These are phyloP conservation scores for Boletus eberwhitei DNA, from an alignment of 768 basidiomycete species.

Conservation along the genomic window DNA sequence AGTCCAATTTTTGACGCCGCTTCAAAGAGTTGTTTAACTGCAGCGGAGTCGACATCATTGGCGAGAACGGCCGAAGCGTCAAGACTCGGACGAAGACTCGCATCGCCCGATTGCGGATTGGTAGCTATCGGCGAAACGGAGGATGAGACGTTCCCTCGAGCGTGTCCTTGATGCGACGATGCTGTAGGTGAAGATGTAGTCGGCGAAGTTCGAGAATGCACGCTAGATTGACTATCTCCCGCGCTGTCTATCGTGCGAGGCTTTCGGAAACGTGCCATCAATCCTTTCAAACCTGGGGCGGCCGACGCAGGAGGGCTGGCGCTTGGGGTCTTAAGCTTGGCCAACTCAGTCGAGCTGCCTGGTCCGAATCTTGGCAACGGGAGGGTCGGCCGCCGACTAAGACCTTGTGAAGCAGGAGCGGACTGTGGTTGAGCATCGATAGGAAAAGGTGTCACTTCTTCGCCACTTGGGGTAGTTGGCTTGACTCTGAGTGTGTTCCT, in stretches of 20 bases:
- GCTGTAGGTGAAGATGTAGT: slow-evolving; percentile 36
- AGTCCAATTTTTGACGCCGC: slow-evolving; percentile 75
- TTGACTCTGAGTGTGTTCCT: slow-evolving; percentile 64
- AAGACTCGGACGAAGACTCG: slow-evolving; percentile 19
- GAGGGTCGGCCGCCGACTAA: slow-evolving; percentile 46
- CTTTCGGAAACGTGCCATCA: slow-evolving; percentile 74
- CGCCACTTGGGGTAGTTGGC: slow-evolving; percentile 45
- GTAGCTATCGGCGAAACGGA: slow-evolving; percentile 15
- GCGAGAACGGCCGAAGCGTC: slow-evolving; percentile 24
- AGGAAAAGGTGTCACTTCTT: slow-evolving; percentile 46
- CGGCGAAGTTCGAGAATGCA: slow-evolving; percentile 30
- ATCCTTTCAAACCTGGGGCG: slow-evolving; percentile 71
- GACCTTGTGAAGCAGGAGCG: slow-evolving; percentile 31
- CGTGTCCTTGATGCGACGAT: slow-evolving; percentile 31
- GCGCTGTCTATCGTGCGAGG: slow-evolving; percentile 28
- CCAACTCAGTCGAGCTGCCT: slow-evolving; percentile 45
- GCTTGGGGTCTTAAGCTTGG: slow-evolving; percentile 51
- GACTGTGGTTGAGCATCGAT: slow-evolving; percentile 41
- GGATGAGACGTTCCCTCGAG: slow-evolving; percentile 31
- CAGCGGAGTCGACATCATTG: slow-evolving; percentile 42
- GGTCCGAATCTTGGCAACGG: slow-evolving; percentile 40
- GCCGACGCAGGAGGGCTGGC: slow-evolving; percentile 68
- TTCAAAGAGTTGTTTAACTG: slow-evolving; percentile 70
- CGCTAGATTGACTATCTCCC: slow-evolving; percentile 31
- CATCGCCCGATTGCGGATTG: slow-evolving; percentile 11